Evolutionary conservation across 1,284 basidiomycete genomes (phyloP), one percentile per base, ranked within the genome.

Genomic region (Malassezia sympodialis): DNA sequence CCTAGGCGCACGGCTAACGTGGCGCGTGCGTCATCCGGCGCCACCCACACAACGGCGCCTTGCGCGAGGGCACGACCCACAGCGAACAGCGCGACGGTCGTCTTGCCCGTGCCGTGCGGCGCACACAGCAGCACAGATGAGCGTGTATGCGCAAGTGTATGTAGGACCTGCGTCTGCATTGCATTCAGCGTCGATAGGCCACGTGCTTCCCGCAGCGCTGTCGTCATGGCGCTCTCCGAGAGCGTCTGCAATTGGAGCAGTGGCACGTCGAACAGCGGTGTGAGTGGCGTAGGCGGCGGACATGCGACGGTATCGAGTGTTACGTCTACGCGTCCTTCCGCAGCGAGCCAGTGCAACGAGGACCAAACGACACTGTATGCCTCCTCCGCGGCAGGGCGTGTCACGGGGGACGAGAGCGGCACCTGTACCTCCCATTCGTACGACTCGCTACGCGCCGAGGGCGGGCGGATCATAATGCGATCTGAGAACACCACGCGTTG

Each of bases 321-420:
- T 31, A 96, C 78, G 11, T 69, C 62, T 4, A 84, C 69, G 62
- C 85, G 82, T 53, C 87, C 83, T 64, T 96, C 90, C 7, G 90
- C 86, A 8, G 90, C 90, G 58, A 96, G 79, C 96, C 96, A 99
- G 60, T 83, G 81, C 75, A 96, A 90, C 1, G 90, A 96, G 40
- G 91, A 81, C 61, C 85, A 84, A 24, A 86, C 83, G 48, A 96
- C 45, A 8, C 51, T 62, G 30, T 49, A 57, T 60, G 49, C 0
- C 58, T 56, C 4, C 50, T 60, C 21, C 53, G 64, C 46, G 49
- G 45, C 21, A 39, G 42, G 24, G 56, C 62, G 14, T 39, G 17
- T 45, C 88, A 76, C 15, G 80, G 84, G 11, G 55, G 51, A 76
- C 51, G 62, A 51, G 8, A 44, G 37, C 11, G 54, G 35, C 3